Evolutionary conservation across 345 rosid species (phyloP).

Genomic region (Salix caprea): DNA sequence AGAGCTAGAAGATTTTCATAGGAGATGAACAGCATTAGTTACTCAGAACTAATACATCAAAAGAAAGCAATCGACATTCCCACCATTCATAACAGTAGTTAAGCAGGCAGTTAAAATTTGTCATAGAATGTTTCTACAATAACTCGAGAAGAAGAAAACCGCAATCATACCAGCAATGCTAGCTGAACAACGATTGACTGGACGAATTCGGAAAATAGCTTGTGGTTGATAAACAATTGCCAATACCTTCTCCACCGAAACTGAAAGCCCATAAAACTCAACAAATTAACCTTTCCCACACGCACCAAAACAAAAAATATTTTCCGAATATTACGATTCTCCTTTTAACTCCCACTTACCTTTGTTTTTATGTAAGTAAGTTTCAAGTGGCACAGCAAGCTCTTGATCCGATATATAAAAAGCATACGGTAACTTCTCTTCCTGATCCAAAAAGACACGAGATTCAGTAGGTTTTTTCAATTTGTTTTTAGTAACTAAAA

Average conservation of each 20-base stretch:
- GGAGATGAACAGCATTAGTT: not conserved
- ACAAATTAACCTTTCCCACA: conserved; percentile 3
- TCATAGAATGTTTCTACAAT: not conserved
- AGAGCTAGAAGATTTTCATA: not conserved
- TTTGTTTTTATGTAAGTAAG: conserved; percentile 78
- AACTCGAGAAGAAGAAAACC: not conserved
- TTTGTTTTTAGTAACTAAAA: not conserved
- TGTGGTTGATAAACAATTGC: conserved; percentile 92
- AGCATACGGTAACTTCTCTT: conserved; percentile 80
- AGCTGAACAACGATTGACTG: conserved; percentile 81
- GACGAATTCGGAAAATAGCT: conserved; percentile 87
- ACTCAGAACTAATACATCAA: not conserved
- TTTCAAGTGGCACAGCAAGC: conserved; percentile 73
- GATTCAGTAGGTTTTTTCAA: not conserved
- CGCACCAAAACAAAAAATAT: not conserved
- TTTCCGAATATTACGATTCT: not conserved
- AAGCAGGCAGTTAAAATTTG: not conserved
- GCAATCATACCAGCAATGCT: conserved; percentile 69
- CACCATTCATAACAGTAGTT: not conserved
- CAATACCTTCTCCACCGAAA: conserved; percentile 90
- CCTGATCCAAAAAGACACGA: conserved; percentile 40
- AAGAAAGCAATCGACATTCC: not conserved
- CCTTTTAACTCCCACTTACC: conserved; percentile 29
- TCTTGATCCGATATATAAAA: conserved; percentile 82
- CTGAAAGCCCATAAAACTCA: conserved; percentile 37